These are phyloP conservation scores for Nothopassalora personata DNA, from an alignment of 2,329 filamentous ascomycete genomes.

Conservation along the genomic window DNA sequence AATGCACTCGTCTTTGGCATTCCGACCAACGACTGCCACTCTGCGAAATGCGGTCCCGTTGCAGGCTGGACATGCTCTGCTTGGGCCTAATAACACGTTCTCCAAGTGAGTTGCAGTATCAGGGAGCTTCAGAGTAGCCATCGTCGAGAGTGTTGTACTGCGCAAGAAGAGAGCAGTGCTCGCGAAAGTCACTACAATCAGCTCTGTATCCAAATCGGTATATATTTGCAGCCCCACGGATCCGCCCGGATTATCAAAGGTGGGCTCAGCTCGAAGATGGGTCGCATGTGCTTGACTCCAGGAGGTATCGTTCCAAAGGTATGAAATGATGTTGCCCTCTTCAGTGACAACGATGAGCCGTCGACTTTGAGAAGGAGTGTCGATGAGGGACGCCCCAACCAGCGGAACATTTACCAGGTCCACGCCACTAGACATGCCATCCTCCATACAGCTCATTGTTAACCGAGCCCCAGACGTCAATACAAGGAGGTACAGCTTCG, in stretches of 20 bases:
- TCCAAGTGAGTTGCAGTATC: constrained; percentile 6
- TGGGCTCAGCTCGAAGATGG: constrained; percentile 11
- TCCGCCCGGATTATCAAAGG: constrained; percentile 13
- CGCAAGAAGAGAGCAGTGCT: constrained; percentile 18
- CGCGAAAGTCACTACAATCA: constrained; percentile 19
- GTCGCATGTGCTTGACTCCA: constrained; percentile 16
- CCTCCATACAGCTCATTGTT: constrained; percentile 51
- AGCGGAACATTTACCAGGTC: constrained; percentile 22
- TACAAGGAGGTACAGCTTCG: constrained; percentile 48
- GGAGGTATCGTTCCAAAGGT: constrained; percentile 11
- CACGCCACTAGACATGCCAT: constrained; percentile 23
- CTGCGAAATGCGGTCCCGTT: constrained; percentile 54
- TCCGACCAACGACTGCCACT: constrained; percentile 58
- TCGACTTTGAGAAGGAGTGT: constrained; percentile 11
- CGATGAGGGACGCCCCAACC: constrained; percentile 23
- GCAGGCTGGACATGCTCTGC: constrained; percentile 46
- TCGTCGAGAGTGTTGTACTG: constrained; percentile 13
- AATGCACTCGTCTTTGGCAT: constrained; percentile 4
- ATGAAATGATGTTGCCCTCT: constrained; percentile 17
- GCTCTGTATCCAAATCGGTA: constrained; percentile 21
- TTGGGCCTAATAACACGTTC: constrained; percentile 19
- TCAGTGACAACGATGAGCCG: constrained; percentile 23
- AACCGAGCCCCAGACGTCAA: constrained; percentile 61
- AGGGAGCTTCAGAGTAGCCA: constrained; percentile 16
- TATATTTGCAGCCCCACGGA: constrained; percentile 19